These are phyloP conservation scores for Aspergillus sp. DNA, from an alignment of 2,329 filamentous ascomycete species.

Conservation along the genomic window DNA sequence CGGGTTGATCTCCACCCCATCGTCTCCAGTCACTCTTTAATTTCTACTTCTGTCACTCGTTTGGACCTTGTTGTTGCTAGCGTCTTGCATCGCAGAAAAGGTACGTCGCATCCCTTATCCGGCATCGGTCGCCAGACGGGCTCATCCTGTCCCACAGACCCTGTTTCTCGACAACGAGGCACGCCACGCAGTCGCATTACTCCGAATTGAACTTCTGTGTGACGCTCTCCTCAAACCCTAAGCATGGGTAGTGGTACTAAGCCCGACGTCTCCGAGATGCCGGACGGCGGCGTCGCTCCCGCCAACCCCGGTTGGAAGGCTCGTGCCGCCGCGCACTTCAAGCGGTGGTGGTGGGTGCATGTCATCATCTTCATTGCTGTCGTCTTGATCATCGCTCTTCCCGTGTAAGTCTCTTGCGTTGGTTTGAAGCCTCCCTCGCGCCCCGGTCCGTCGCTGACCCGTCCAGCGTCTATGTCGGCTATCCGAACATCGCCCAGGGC, in stretches of 20 bases:
- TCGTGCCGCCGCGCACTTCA: conserved; percentile 33
- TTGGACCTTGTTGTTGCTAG: too few relatives aligned
- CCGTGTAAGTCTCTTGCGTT: conserved; percentile 54
- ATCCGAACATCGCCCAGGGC: conserved; percentile 57
- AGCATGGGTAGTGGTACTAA: conserved; percentile 21
- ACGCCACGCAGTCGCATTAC: too few relatives aligned
- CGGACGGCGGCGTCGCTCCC: conserved; percentile 3
- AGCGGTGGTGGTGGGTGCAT: conserved; percentile 56
- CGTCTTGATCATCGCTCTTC: conserved; percentile 55
- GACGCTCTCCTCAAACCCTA: neutral
- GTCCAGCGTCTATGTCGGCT: conserved; percentile 56
- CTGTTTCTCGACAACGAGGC: too few relatives aligned
- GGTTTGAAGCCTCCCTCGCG: too few relatives aligned
- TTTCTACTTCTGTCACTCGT: too few relatives aligned
- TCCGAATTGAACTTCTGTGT: neutral
- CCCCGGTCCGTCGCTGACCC: neutral
- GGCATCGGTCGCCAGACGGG: too few relatives aligned
- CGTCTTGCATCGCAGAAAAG: too few relatives aligned
- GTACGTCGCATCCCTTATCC: too few relatives aligned
- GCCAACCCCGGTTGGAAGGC: conserved; percentile 25
- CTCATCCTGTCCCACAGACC: too few relatives aligned
- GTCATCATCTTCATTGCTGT: conserved; percentile 51
- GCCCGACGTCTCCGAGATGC: conserved; percentile 20
- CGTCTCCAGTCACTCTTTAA: too few relatives aligned
- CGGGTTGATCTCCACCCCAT: too few relatives aligned